Base-by-base conservation (phyloP, 148 eudicot genomes). In the Gaultheria prostrata region DNA sequence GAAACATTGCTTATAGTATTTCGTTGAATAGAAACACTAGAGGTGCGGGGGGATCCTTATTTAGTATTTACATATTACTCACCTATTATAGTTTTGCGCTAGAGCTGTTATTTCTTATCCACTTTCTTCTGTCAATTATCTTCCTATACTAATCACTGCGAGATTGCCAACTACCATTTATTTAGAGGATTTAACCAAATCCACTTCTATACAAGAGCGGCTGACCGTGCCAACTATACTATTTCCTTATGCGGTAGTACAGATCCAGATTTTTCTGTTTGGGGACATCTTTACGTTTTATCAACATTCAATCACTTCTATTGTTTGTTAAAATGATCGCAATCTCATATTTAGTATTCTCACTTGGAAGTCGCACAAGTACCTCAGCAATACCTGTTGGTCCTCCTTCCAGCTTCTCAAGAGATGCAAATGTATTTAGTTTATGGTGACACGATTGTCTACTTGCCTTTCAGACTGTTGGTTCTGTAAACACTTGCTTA, bases 341-440 rank as follows among this genome's bases (percentile, higher is more conserved):
- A 32, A 9, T 81, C 50, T 26, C 10, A 49, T n/a, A 18, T 18
- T 15, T 69, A 46, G 53, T 30, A 63, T 45, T 65, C 35, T 28
- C 59, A 30, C 17, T n/a, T 69, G 10, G 61, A 48, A 57, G 48
- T 81, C 50, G 46, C 30, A 69, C 71, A 69, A 50, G 21, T 48
- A 81, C 24, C 1, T 18, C 15, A 18, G 20, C 63, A 28, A n/a
- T 9, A 30, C 17, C 61, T 69, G 30, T 49, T 32, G 18, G 32
- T 81, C 77, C 26, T 81, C 76, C 76, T 69, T 80, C 28, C 1
- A 49, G 76, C 26, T 63, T 28, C 75, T 48, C 33, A 65, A 67
- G 35, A 7, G 26, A 80, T 28, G 76, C 20, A 43, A 46, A 43
- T 32, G 11, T 46, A 53, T 17, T 67, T 65, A 46, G 18, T 48